Evolutionary conservation across 2,329 filamentous ascomycete genomes (phyloP).

Genomic region (Epichloe coenophiala): DNA sequence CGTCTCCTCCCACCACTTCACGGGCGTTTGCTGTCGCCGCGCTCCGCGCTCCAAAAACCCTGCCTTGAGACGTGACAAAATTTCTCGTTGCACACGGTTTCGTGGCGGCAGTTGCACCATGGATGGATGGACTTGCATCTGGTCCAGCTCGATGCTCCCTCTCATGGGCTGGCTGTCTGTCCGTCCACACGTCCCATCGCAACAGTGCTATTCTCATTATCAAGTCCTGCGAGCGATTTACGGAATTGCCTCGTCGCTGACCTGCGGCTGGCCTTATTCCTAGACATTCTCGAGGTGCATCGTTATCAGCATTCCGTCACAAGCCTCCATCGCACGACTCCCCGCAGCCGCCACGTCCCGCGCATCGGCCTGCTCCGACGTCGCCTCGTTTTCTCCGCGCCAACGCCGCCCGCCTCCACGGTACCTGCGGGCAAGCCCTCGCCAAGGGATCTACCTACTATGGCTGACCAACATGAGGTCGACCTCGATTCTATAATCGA

Average conservation of each 20-base stretch:
- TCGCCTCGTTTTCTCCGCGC: slow-evolving; percentile 13
- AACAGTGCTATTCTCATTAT: not conserved
- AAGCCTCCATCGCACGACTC: slow-evolving; percentile 13
- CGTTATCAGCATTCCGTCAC: slow-evolving; percentile 12
- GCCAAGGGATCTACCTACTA: slow-evolving; percentile 27
- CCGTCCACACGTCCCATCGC: not conserved
- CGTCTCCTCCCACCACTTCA: not conserved
- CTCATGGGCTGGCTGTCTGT: not conserved
- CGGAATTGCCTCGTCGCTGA: slow-evolving; percentile 1
- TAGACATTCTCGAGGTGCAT: slow-evolving; percentile 18
- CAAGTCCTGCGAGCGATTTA: not conserved
- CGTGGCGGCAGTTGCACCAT: not conserved
- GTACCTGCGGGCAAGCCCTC: slow-evolving; percentile 26
- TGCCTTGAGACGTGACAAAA: too few species aligned
- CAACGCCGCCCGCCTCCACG: slow-evolving; percentile 10
- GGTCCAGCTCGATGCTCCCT: not conserved
- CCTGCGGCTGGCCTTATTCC: slow-evolving; percentile 6
- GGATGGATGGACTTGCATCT: not conserved
- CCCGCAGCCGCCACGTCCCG: slow-evolving; percentile 16
- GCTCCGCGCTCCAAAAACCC: too few species aligned
- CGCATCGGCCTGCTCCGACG: slow-evolving; percentile 16
- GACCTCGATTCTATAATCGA: slow-evolving; percentile 99
- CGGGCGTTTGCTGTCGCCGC: not conserved
- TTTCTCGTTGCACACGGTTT: not conserved
- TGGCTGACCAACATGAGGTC: slow-evolving; percentile 68